Evolutionary conservation across 257 asterid species (phyloP), one percentile per base, ranked within the genome.

Genomic region (Plectranthus barbatus): DNA sequence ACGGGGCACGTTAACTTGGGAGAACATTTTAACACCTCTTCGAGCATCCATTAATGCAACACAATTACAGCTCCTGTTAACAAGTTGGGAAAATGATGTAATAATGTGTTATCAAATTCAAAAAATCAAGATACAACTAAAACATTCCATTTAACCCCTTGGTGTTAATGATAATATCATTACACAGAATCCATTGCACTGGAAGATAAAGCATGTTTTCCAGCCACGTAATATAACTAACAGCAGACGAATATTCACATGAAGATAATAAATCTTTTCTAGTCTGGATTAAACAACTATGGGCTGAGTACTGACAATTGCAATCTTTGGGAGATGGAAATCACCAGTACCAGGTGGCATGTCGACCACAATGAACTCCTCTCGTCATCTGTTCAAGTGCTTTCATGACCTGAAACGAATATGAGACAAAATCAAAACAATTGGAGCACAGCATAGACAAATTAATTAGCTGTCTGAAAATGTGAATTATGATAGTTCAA

Each of bases 291-390:
- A 12, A 10, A 49, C 1, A 59, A 29, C 46, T 12, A 56, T 31
- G 15, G 23, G 11, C 19, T n/a, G n/a, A n/a, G n/a, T n/a, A n/a
- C n/a, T 60, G 99, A 92, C 63, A 92, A 60, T 66, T 92, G 97
- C 74, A 92, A 83, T 75, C 99, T 82, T 76, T 92, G 99, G 52
- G 99, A 92, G 64, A 92, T 92, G 69, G 99, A 86, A 76, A 92
- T 92, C 99, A 60, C 97, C 99, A 0, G 97, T 93, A 18, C 99
- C 97, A 53, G 97, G 97, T 34, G 97, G 97, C 99, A 93, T 93
- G 79, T 93, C 99, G 68, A 93, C 95, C 75, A 93, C 94, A 93
- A 33, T 80, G 79, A 52, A 93, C 99, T 62, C 96, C 96, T 73
- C 97, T 82, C 1, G 97, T 89, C 96, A 93, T 76, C 68, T 93